These are phyloP conservation scores for Peniophora sp. DNA, from an alignment of 1,284 basidiomycete species.

Conservation along the genomic window DNA sequence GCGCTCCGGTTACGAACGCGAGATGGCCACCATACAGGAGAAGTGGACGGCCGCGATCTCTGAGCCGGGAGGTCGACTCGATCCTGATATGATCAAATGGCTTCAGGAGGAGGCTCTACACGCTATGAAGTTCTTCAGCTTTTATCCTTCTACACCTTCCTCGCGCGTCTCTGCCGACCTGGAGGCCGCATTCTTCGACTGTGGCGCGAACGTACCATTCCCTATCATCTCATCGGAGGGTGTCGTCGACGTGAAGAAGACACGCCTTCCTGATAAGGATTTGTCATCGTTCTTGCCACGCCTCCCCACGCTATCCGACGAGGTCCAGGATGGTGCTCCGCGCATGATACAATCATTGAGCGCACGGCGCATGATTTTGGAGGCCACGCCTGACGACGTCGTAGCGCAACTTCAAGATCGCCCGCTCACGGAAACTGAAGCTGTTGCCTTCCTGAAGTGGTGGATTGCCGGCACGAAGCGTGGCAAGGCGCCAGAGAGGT, in stretches of 20 bases:
- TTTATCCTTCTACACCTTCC: constrained; percentile 82
- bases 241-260: constrained; percentile 59
- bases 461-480: constrained; percentile 67
- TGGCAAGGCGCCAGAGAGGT: constrained; percentile 32
- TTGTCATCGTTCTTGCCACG: constrained; percentile 77
- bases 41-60: constrained; percentile 41
- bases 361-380: constrained; percentile 63
- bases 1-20: constrained; percentile 82
- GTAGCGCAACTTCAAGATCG: constrained; percentile 70
- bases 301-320: constrained; percentile 69
- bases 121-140: constrained; percentile 85
- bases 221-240: constrained; percentile 80
- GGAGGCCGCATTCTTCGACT: constrained; percentile 79
- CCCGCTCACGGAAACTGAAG: constrained; percentile 71
- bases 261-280: constrained; percentile 73
- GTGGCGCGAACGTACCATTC: constrained; percentile 38
- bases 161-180: constrained; percentile 74
- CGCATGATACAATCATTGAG: constrained; percentile 63
- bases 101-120: constrained; percentile 70
- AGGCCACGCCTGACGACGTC: constrained; percentile 85
- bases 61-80: constrained; percentile 17
- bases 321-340: constrained; percentile 57
- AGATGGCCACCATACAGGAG: constrained; percentile 54
- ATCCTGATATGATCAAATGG: constrained; percentile 38
- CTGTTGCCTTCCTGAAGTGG: constrained; percentile 83